Conservation (phyloP, 805 yeast species). For the Candida maris region DNA sequence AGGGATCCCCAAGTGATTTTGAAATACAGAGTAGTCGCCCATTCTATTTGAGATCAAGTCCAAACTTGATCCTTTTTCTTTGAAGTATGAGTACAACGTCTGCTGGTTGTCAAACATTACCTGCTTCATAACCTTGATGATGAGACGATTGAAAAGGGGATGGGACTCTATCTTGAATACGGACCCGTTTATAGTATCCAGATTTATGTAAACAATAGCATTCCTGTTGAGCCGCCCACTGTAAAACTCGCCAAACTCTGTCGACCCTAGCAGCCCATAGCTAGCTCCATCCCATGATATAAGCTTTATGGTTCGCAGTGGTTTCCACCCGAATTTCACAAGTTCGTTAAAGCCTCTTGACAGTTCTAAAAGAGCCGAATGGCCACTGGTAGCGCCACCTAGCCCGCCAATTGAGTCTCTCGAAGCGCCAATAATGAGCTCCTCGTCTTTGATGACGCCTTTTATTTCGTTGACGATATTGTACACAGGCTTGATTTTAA, state of each 20-base stretch:
- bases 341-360: constrained; percentile 48
- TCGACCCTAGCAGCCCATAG: constrained; percentile 52
- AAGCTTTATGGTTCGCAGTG: constrained; percentile 37
- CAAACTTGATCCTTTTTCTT: constrained; percentile 34
- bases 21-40: constrained; percentile 57
- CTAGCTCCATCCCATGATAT: constrained; percentile 44
- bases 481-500: constrained; percentile 40
- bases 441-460: constrained; percentile 51
- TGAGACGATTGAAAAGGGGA: constrained; percentile 50
- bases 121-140: constrained; percentile 42
- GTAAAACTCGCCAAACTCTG: constrained; percentile 52
- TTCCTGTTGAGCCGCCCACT: constrained; percentile 37
- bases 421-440: constrained; percentile 51
- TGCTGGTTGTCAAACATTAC: constrained; percentile 40
- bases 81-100: constrained; percentile 49
- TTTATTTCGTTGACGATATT: constrained; percentile 53
- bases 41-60: constrained; percentile 43
- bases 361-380: constrained; percentile 47
- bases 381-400: constrained; percentile 50
- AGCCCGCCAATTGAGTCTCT: constrained; percentile 52
- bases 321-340: constrained; percentile 42
- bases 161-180: constrained; percentile 46
- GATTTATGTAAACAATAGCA: constrained; percentile 48
- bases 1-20: constrained; percentile 66
- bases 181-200: constrained; percentile 55